These are phyloP conservation scores for Pseudogymnoascus sp. DNA, from an alignment of 2,329 filamentous ascomycete species.

Conservation along the genomic window DNA sequence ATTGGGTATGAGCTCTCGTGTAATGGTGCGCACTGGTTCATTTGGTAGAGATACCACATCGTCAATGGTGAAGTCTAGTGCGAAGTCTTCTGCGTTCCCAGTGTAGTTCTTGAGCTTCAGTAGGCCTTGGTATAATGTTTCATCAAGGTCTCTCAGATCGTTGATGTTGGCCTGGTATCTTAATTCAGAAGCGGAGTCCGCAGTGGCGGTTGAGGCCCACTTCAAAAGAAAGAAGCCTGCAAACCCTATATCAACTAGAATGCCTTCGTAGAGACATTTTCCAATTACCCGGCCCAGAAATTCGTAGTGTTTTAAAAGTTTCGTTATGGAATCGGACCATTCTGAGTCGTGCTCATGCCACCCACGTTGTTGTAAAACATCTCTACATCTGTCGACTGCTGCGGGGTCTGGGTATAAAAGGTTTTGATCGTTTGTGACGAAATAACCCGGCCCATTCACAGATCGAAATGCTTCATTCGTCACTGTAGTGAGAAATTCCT, in stretches of 20 bases:
- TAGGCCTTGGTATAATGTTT: slow-evolving; percentile 82
- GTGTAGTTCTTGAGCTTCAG: slow-evolving; percentile 74
- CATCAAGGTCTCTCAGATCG: slow-evolving; percentile 85
- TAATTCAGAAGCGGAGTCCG: slow-evolving; percentile 54
- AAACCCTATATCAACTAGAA: slow-evolving; percentile 86
- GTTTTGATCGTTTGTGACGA: slow-evolving; percentile 77
- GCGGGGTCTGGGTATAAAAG: slow-evolving; percentile 82
- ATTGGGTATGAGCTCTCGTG: slow-evolving; percentile 65
- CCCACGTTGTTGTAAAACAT: slow-evolving; percentile 45
- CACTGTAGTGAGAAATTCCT: slow-evolving; percentile 88
- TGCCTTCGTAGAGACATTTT: slow-evolving; percentile 96
- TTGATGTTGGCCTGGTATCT: slow-evolving; percentile 89
- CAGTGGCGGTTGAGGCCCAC: slow-evolving; percentile 71
- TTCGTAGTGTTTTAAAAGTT: slow-evolving; percentile 69
- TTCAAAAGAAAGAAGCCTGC: slow-evolving; percentile 94
- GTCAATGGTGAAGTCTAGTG: slow-evolving; percentile 81
- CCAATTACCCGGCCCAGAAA: slow-evolving; percentile 89
- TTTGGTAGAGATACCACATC: slow-evolving; percentile 50
- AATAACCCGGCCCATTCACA: slow-evolving; percentile 45
- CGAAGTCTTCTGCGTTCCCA: slow-evolving; percentile 71
- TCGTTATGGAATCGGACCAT: slow-evolving; percentile 48
- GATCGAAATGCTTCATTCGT: slow-evolving; percentile 75
- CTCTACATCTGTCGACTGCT: slow-evolving; percentile 60
- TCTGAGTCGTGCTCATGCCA: slow-evolving; percentile 44
- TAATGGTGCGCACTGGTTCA: slow-evolving; percentile 51